Conservation (phyloP, 2,329 filamentous ascomycete species). For the Colletotrichum chlorophyti region DNA sequence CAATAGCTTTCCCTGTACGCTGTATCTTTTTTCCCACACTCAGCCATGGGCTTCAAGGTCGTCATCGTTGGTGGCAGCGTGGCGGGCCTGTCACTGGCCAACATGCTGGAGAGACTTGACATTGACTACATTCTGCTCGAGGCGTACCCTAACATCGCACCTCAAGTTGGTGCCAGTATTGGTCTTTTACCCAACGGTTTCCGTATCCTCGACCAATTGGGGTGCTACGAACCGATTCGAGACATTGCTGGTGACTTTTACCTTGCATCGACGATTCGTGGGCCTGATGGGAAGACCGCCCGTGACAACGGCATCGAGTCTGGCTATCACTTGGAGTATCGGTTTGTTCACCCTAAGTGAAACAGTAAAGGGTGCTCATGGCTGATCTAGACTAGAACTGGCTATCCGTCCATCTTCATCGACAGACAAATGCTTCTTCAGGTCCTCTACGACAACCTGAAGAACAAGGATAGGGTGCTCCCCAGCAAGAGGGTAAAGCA, state of each 20-base stretch:
- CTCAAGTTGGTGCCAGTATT: conserved; percentile 55
- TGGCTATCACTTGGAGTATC: conserved; percentile 2
- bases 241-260: conserved; percentile 29
- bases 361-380: fast-evolving
- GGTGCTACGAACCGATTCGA: conserved; percentile 36
- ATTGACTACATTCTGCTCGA: conserved; percentile 60
- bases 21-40: no score
- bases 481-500: conserved; percentile 21
- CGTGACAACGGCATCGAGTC: conserved; percentile 10
- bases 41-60: conserved; percentile 42
- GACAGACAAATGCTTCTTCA: conserved; percentile 45
- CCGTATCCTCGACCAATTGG: conserved; percentile 57
- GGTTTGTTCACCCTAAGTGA: conserved; percentile 6
- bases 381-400: conserved; percentile 23
- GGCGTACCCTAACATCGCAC: conserved; percentile 45
- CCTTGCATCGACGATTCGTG: not conserved
- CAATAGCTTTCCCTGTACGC: no score
- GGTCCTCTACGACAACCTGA: conserved; percentile 40
- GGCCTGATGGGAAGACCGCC: conserved; percentile 26
- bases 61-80: conserved; percentile 57
- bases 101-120: conserved; percentile 47
- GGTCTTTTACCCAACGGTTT: conserved; percentile 48
- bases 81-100: conserved; percentile 45
- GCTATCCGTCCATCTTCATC: conserved; percentile 41
- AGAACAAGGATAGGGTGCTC: conserved; percentile 35